These are phyloP conservation scores for Nitzschia sp. DNA, from an alignment of 108 stramenopile species.

Conservation along the genomic window DNA sequence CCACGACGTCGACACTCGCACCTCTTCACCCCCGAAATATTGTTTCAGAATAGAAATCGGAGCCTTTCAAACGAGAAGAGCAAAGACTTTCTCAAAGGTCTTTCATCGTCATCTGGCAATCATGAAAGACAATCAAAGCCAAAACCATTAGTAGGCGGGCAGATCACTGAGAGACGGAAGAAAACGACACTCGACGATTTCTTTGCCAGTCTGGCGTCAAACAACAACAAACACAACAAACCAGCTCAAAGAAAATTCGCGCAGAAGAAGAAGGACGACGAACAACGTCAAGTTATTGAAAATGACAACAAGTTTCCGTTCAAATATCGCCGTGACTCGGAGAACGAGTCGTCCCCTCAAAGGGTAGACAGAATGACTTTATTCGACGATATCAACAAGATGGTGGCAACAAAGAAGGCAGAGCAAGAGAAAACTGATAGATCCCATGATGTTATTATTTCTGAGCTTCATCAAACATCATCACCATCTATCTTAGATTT, in stretches of 20 bases:
- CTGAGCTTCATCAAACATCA: not conserved
- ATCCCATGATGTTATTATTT: too few relatives aligned
- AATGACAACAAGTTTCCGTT: too few relatives aligned
- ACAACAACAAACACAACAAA: conserved; percentile 5
- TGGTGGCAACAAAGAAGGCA: conserved; percentile 28
- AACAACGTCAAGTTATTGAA: not conserved
- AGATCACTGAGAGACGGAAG: too few relatives aligned
- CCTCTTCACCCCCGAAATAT: too few relatives aligned
- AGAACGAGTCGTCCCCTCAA: not conserved
- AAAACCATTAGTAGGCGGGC: too few relatives aligned
- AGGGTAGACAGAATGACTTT: conserved; percentile 29
- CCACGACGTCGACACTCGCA: too few relatives aligned
- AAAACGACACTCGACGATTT: conserved; percentile 37
- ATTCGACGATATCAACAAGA: conserved; percentile 45
- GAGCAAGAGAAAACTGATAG: not conserved
- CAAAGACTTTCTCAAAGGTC: too few relatives aligned
- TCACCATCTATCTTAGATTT: conserved; percentile 14
- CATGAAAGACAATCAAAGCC: too few relatives aligned
- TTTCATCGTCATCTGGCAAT: too few relatives aligned
- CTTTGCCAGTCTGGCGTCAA: conserved; percentile 25
- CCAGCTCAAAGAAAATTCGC: not conserved
- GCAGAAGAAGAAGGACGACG: conserved; percentile 1
- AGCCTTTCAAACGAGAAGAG: too few relatives aligned
- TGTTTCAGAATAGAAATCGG: too few relatives aligned
- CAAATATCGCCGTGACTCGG: too few relatives aligned